phyloP scores from a whole-genome alignment of 352 stramenopile species.

The Saprolegnia parasitica region DNA sequence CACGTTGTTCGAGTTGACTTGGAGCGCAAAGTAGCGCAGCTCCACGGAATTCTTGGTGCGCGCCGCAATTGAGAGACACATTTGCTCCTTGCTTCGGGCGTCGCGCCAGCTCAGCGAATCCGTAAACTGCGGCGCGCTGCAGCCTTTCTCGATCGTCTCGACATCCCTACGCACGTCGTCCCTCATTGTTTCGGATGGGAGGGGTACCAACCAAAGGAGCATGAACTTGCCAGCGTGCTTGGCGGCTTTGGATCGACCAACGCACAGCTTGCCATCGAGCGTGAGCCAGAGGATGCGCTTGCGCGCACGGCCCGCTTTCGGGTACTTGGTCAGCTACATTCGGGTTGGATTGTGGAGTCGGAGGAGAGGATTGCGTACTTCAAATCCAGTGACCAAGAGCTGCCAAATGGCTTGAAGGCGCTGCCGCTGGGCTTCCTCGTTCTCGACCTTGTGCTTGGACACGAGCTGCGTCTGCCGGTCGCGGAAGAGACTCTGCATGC shows the following conservation, averaged over 20 bases:
- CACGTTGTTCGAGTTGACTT: conserved; percentile 42
- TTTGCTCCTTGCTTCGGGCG: conserved; percentile 39
- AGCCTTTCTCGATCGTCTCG: conserved; percentile 42
- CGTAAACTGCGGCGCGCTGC: conserved; percentile 43
- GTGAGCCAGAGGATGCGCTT: conserved; percentile 49
- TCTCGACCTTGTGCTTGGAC: conserved; percentile 32
- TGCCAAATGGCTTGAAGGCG: conserved; percentile 56
- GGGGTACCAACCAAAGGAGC: conserved; percentile 50
- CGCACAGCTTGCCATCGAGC: conserved; percentile 41
- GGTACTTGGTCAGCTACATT: conserved; percentile 41
- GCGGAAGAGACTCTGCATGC: conserved; percentile 1
- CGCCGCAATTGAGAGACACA: conserved; percentile 41
- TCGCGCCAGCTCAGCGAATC: conserved; percentile 53
- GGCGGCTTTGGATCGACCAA: conserved; percentile 44
- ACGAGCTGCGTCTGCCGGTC: background rate
- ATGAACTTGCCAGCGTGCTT: conserved; percentile 40
- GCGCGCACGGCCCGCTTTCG: conserved; percentile 43
- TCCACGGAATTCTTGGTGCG: conserved; percentile 37
- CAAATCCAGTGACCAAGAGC: conserved; percentile 49
- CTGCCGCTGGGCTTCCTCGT: conserved; percentile 36
- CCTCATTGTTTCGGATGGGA: no score
- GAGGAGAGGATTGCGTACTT: conserved; percentile 26
- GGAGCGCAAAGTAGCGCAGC: conserved; percentile 44
- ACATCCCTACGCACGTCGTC: conserved; percentile 37
- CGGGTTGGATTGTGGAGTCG: no score